Base-by-base conservation (phyloP, 2,329 filamentous ascomycete species). In the Zymoseptoria pseudotritici region DNA sequence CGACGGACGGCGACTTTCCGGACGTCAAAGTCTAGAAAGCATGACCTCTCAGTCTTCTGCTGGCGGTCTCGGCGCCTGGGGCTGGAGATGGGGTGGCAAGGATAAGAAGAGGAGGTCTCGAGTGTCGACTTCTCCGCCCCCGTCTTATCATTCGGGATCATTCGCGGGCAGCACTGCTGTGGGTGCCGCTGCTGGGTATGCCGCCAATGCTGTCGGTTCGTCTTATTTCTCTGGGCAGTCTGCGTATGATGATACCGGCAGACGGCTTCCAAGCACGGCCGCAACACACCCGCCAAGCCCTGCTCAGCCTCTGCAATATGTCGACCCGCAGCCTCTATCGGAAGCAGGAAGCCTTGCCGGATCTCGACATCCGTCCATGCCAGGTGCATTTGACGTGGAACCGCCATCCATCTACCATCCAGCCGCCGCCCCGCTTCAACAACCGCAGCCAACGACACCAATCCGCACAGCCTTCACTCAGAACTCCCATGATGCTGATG, bases 361-460 rank as follows among this genome's bases (percentile, higher is more conserved):
- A 54, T 67, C 66, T 17, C 62, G 65, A 11, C 55, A 65, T 49
- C 51, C 63, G n/a, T 66, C 69, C 1, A 69, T 72, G 63, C 68
- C 71, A 9, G 71, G 70, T 11, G 66, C 65, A 26, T 72, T 69
- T 42, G 67, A 70, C 17, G 49, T 62, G 17, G 57, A 67, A n/a
- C 58, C 62, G 10, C 69, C 77, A 7, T 71, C 78, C 2, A 72
- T 75, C 21, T 75, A 73, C 17, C 80, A 83, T 50, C 83, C 86
- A 4, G 83, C 78, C 5, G 79, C 84, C 0, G 81, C 91, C 31
- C 85, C 86, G 10, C 79, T 97, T n/a, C 88, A 94, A 71, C 90
- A 96, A 67, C 92, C 92, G 2, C 87, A 91, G 66, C 92, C 92
- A 2, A 82, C 90, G 60, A 80, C 83, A 2, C 90, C 89, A 0